phyloP scores from a whole-genome alignment of 169 alveolate genomes.

The Theileria parva region DNA sequence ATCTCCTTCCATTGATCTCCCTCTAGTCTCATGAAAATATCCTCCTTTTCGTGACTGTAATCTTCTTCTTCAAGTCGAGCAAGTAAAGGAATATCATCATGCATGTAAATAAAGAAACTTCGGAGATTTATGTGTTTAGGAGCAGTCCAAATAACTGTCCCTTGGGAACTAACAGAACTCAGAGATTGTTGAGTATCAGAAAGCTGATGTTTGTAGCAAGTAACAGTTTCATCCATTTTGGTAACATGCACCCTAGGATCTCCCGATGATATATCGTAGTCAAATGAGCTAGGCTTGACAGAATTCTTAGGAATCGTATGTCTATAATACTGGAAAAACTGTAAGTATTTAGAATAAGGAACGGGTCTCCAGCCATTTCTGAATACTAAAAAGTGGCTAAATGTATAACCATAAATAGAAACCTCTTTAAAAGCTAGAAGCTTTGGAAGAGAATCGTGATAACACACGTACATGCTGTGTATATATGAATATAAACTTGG shows the following conservation, averaged over 20 bases:
- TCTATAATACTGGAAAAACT: background rate
- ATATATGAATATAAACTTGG: background rate
- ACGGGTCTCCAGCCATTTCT: slow-evolving; percentile 7
- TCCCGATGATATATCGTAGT: background rate
- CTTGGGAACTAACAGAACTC: background rate
- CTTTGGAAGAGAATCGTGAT: background rate
- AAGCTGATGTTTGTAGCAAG: background rate
- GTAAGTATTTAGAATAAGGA: background rate
- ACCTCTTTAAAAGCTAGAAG: background rate
- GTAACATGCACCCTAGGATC: background rate
- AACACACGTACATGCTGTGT: background rate
- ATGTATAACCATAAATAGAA: background rate
- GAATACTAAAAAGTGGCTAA: background rate
- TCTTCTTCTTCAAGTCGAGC: slow-evolving; percentile 8
- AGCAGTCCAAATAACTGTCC: background rate
- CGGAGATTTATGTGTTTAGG: background rate
- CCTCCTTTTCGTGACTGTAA: background rate
- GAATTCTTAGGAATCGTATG: background rate
- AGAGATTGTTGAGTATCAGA: background rate
- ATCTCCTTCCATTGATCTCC: background rate
- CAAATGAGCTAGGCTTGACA: background rate
- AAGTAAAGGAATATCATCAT: background rate
- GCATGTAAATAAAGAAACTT: background rate
- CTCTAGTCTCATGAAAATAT: background rate
- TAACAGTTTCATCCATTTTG: background rate